Evolutionary conservation across 495 filamentous ascomycete genomes (phyloP), one percentile per base, ranked within the genome.

Genomic region (Neurospora sp.): DNA sequence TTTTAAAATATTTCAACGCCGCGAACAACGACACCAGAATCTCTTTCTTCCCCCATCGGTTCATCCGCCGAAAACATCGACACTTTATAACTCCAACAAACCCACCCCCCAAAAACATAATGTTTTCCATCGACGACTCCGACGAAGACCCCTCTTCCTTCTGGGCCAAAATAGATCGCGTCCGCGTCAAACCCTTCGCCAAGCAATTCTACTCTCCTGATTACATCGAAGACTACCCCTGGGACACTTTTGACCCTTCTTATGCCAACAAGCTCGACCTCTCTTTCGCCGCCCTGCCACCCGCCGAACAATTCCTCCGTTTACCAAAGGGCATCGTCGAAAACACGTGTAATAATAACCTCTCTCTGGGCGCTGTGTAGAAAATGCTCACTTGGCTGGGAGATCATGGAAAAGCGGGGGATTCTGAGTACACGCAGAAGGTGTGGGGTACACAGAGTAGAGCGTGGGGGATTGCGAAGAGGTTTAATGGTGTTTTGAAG

Each of bases 341-440:
- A 61, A 61, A 61, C 2, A 61, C 12, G 27, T 0, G 4, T 22
- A 16, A 16, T 22, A 16, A 16, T 1, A 0, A 31, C 27, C 53
- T 61, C 14, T 59, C 48, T 1, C 0, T 9, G 22, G 0, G 1
- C 12, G 27, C 1, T 0, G 0, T 31, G 22, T 2, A 0, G 11
- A 16, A 16, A 18, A 18, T 61, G 53, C 53, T 61, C 0, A 61
- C 53, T 14, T 61, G 46, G 20, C 0, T 53, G 20, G 46, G 46
- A 0, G 46, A 53, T 0, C 46, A 53, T 0, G 20, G 46, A 0
- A 53, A 53, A 12, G 46, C 20, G 9, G 0, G 0, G 10, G n/a
- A 53, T 22, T 22, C 0, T 0, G 46, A 53, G n/a, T 53, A 53
- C 20, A 0, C 0, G 20, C 0, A 2, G 9, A 10, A 11, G 9